Evolutionary conservation across 352 stramenopile species (phyloP), one percentile per base, ranked within the genome.

Genomic region (Globisporangium paroecandrum): DNA sequence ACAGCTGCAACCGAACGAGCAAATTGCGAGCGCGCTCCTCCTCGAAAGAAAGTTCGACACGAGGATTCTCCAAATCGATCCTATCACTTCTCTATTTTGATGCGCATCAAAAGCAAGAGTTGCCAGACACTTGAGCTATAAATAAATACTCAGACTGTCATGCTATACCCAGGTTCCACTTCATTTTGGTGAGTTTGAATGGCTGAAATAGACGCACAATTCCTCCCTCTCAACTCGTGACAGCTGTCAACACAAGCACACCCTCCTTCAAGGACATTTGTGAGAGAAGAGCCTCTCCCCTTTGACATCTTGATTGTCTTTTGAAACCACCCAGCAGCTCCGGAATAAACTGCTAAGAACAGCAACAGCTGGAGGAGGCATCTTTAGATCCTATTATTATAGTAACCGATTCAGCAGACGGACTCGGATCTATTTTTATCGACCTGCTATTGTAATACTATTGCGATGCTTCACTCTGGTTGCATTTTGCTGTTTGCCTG

Each of bases 1-100:
- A 64, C 38, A 34, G 36, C 24, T n/a, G 53, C 53, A 58, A 58
- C 15, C 53, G 20, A 58, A 58, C 53, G 27, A 51, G 18, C 43
- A 22, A 22, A 24, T 51, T 22, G 43, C 18, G 18, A n/a, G 5
- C 15, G 4, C 15, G 2, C 15, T 47, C 15, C 15, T 47, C 41
- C 41, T 49, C 41, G 41, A 24, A 51, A 24, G 18, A 24, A 51
- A 51, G 6, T 51, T 51, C 18, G n/a, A 51, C 15, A 18, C 43
- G 18, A 51, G 18, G 43, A 51, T 51, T 8, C 18, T 24, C 43
- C 22, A n/a, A 51, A 22, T 51, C 22, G 18, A 24, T 24, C 18
- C 9, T 24, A 18, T 22, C 5, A 10, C 6, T 12, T 22, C 41
- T 51, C 18, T 22, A 51, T 10, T 51, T 20, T 49, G 41, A 49